Evolutionary conservation across 2,329 filamentous ascomycete genomes (phyloP), one percentile per base, ranked within the genome.

Genomic region (Hirsutella rhossiliensis): DNA sequence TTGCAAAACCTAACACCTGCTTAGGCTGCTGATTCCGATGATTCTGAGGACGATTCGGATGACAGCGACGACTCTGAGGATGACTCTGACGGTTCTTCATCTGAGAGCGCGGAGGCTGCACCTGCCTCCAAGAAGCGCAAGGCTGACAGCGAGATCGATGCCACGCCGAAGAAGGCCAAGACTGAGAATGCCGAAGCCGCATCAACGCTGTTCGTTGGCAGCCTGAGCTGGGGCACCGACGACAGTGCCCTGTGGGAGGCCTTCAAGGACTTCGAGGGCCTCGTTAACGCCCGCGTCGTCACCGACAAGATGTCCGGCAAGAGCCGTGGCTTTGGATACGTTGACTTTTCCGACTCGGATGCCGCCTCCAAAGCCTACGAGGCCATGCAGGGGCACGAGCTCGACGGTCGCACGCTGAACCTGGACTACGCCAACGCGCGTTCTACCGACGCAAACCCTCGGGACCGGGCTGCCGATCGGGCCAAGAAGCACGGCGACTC

Each of bases 311-410:
- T 82, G 45, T 76, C 73, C 58, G 85, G 86, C 57, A 83, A 87
- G 60, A 90, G 88, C 65, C 88, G 88, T 69, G 89, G 87, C 52
- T 95, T 94, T 64, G 89, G 89, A 48, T 96, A 95, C 62, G 85
- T 95, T 56, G 88, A 95, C 71, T 95, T 89, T 66, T 71, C 73
- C 60, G 77, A 72, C 53, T 66, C 74, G 48, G 80, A 76, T 47
- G 74, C 78, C 60, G 84, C 84, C 45, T 75, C 76, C 56, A 81
- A 80, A 61, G 87, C 87, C 45, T 76, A 82, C 53, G 78, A 82
- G 56, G 79, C 75, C 57, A 88, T 85, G 80, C 77, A 87, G 57
- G 83, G 79, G 52, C 64, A 75, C 50, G 80, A 87, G 57, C 67
- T 94, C 42, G 84, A 89, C 55, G 80, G 80, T 49, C 86, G 87